Conservation (phyloP, 495 filamentous ascomycete species). For the Penicillium silybi region DNA sequence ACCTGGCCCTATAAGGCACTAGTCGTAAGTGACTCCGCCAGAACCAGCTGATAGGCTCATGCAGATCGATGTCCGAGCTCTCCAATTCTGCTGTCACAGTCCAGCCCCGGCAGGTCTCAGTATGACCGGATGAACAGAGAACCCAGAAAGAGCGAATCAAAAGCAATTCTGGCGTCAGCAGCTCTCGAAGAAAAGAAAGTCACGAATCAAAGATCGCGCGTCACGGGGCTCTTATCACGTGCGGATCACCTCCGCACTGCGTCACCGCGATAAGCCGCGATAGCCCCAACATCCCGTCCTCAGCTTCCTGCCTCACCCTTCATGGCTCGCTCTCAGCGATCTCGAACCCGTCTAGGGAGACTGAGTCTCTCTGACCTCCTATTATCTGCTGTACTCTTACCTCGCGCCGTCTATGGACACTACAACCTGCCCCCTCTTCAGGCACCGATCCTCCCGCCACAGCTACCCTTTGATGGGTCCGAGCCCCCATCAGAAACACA, state of each 20-base stretch:
- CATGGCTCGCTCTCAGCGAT: conserved; percentile 10
- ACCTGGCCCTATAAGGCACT: conserved; percentile 22
- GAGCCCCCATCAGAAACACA: conserved; percentile 20
- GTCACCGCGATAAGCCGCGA: conserved; percentile 7
- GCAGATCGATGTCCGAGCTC: conserved; percentile 23
- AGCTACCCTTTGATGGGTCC: conserved; percentile 23
- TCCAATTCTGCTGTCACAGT: not conserved
- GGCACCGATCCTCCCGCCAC: conserved; percentile 32
- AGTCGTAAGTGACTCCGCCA: conserved; percentile 22
- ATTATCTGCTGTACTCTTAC: conserved; percentile 22
- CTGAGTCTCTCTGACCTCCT: conserved; percentile 17
- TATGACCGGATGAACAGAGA: not conserved
- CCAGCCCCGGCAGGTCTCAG: not conserved
- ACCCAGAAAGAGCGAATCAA: not conserved
- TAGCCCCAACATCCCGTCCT: conserved; percentile 8
- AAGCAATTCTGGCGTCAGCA: not conserved
- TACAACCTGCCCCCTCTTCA: conserved; percentile 11
- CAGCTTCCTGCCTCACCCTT: conserved; percentile 11
- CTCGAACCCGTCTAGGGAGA: conserved; percentile 12
- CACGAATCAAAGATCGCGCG: conserved; percentile 3
- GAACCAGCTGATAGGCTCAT: conserved; percentile 33
- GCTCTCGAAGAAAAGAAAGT: not conserved
- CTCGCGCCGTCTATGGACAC: conserved; percentile 22
- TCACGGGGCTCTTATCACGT: conserved; percentile 10
- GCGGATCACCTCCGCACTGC: conserved; percentile 6